A percentile compares a stretch with the other conserved stretches of the same genome.
Conservation (phyloP, 305 asterid genomes). For the Fraxinus ornus region DNA sequence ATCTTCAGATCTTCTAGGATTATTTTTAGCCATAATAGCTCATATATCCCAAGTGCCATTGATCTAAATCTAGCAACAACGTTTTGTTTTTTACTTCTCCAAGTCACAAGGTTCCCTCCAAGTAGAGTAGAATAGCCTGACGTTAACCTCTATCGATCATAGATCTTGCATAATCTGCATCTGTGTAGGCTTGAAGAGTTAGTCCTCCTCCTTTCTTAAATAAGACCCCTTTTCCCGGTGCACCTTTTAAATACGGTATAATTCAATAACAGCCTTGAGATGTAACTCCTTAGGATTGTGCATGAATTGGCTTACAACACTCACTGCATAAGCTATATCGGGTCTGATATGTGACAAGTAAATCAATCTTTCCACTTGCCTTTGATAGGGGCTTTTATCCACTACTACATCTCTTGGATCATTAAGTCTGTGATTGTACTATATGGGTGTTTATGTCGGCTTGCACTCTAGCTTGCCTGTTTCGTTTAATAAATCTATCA, state of each 20-base stretch:
- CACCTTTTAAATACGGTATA: background rate
- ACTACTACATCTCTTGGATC: background rate
- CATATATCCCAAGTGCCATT: background rate
- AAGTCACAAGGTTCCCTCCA: background rate
- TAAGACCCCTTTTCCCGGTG: background rate
- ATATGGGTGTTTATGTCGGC: background rate
- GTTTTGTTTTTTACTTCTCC: background rate
- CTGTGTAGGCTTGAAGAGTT: background rate
- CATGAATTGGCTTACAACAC: background rate
- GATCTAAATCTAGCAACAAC: background rate
- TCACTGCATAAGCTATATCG: background rate
- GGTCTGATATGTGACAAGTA: background rate
- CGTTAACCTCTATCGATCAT: background rate
- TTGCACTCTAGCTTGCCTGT: background rate
- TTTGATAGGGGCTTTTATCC: background rate
- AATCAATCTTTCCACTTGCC: background rate
- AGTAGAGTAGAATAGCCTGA: background rate
- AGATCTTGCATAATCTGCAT: background rate
- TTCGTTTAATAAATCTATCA: background rate
- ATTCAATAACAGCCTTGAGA: background rate
- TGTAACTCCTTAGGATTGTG: background rate
- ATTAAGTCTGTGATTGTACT: background rate
- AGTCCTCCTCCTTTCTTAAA: background rate
- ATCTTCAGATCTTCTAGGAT: background rate
- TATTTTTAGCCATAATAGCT: background rate